These are phyloP conservation scores for Cardiospermum halicacabum DNA, from an alignment of 345 rosid genomes.

Conservation along the genomic window DNA sequence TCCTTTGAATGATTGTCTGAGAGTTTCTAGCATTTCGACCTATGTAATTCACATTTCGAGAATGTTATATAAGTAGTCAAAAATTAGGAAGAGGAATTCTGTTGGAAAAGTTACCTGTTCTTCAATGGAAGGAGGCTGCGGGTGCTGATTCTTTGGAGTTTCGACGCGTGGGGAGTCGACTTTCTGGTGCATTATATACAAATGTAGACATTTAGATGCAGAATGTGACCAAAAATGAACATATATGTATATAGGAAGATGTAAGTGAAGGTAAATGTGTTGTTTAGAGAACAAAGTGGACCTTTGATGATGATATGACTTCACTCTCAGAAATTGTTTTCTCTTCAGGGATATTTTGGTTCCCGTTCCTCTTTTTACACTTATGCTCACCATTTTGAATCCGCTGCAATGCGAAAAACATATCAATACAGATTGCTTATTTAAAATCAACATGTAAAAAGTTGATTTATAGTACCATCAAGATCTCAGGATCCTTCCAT, in stretches of 20 bases:
- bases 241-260: no score
- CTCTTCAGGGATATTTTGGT: constrained; percentile 28
- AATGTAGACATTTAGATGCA: constrained; percentile 5
- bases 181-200: constrained; percentile 28
- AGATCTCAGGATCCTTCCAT: constrained; percentile 68
- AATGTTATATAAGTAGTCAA: background rate
- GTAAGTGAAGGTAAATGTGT: background rate
- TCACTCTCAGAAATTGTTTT: constrained; percentile 49
- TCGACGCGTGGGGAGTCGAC: constrained; percentile 30
- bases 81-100: background rate
- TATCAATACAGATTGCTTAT: background rate
- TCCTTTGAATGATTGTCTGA: constrained; percentile 24
- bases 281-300: constrained; percentile 14
- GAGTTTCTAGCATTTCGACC: constrained; percentile 3
- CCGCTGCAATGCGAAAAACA: constrained; percentile 40
- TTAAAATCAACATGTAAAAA: background rate
- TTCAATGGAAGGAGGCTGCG: constrained; percentile 27
- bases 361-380: constrained; percentile 38
- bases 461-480: constrained; percentile 48
- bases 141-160: constrained; percentile 14
- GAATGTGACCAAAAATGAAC: background rate
- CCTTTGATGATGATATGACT: constrained; percentile 36
- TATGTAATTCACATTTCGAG: constrained; percentile 1
- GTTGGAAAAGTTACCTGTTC: constrained; percentile 37
- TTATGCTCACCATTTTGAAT: constrained; percentile 69